Percentiles rank a stretch among this genome's conserved stretches.
Evolutionary conservation across 225 moss, liverwort and hornwort genomes (phyloP).

Genomic region (Pleurozium schreberi): DNA sequence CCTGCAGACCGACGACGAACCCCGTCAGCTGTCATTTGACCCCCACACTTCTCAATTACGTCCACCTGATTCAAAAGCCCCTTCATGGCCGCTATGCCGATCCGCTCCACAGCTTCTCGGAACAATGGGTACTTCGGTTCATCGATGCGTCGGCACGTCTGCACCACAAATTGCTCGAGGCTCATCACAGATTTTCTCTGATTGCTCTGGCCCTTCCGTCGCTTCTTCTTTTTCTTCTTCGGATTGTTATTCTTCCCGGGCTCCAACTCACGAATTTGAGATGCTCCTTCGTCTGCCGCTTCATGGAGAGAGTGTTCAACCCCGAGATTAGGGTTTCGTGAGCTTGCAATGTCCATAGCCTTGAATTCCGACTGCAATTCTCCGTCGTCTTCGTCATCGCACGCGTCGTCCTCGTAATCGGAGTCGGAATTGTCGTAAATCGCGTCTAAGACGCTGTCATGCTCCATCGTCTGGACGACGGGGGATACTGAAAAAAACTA

Average conservation of each 20-base stretch:
- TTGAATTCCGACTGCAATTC: constrained; percentile 29
- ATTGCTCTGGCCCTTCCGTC: background rate
- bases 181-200: background rate
- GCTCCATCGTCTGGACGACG: constrained; percentile 3
- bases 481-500: background rate
- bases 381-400: constrained; percentile 20
- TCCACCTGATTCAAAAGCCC: constrained; percentile 63
- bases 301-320: background rate
- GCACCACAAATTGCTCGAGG: constrained; percentile 61
- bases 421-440: constrained; percentile 11
- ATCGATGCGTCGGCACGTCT: constrained; percentile 57
- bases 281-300: background rate
- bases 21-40: constrained; percentile 81
- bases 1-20: constrained; percentile 81
- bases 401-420: constrained; percentile 15
- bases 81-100: constrained; percentile 56
- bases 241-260: background rate
- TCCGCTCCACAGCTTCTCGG: constrained; percentile 71
- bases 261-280: background rate
- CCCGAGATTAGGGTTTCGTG: background rate
- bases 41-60: constrained; percentile 72
- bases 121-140: constrained; percentile 72
- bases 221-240: constrained; percentile 16
- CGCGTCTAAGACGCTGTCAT: constrained; percentile 24
- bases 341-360: constrained; percentile 32